phyloP scores from a whole-genome alignment of 2,329 filamentous ascomycete species.

The Drechslera avenae region DNA sequence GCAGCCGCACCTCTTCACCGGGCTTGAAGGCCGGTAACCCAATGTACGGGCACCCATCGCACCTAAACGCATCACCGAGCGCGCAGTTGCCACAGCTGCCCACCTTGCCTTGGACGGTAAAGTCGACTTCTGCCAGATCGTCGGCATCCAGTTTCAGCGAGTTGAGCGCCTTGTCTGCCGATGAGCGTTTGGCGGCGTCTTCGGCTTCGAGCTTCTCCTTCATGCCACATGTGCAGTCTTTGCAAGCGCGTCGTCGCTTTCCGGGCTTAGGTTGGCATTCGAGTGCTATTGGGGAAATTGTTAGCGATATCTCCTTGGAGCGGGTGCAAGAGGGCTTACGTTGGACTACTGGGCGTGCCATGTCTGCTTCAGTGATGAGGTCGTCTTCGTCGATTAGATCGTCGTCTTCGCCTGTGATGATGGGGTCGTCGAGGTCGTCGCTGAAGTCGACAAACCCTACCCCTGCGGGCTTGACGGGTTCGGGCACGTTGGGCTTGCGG shows the following conservation, averaged over 20 bases:
- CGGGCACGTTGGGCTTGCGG: slow-evolving; percentile 52
- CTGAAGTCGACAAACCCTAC: slow-evolving; percentile 64
- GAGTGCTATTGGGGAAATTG: slow-evolving; percentile 60
- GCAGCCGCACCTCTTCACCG: slow-evolving; percentile 86
- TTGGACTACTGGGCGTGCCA: slow-evolving; percentile 75
- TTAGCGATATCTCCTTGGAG: slow-evolving; percentile 9
- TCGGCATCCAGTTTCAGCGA: slow-evolving; percentile 73
- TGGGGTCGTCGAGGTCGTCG: slow-evolving; percentile 64
- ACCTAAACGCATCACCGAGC: slow-evolving; percentile 78
- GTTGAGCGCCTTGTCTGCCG: slow-evolving; percentile 68
- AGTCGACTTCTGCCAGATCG: slow-evolving; percentile 89
- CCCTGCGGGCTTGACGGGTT: slow-evolving; percentile 41
- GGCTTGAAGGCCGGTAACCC: slow-evolving; percentile 96
- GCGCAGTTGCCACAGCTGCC: slow-evolving; percentile 95
- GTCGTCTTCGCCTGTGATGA: slow-evolving; percentile 68
- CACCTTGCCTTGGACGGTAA: slow-evolving; percentile 96
- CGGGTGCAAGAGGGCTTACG: slow-evolving; percentile 63
- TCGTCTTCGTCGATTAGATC: slow-evolving; percentile 91
- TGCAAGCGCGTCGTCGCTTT: slow-evolving; percentile 91
- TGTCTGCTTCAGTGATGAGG: slow-evolving; percentile 82
- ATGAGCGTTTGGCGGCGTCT: slow-evolving; percentile 70
- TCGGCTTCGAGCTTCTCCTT: slow-evolving; percentile 85
- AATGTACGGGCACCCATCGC: slow-evolving; percentile 77
- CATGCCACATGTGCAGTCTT: slow-evolving; percentile 96
- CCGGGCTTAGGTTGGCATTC: slow-evolving; percentile 87